Evolutionary conservation across 345 rosid genomes (phyloP).

Genomic region (Kernera saxatilis): DNA sequence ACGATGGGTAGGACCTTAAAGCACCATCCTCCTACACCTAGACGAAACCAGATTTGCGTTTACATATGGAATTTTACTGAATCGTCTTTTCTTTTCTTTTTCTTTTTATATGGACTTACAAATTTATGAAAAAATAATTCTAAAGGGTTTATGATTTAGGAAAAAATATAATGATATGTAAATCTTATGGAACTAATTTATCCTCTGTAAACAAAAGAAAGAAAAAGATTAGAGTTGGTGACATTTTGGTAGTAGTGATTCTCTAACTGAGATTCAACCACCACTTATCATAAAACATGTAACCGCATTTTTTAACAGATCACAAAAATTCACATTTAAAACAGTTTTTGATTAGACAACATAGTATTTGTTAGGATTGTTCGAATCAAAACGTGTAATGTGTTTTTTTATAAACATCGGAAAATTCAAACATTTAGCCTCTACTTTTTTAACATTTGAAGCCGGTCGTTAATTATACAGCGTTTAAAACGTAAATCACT

Average conservation of each 20-base stretch:
- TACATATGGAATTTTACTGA: background rate
- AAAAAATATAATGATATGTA: background rate
- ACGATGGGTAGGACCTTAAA: slow-evolving; percentile 8
- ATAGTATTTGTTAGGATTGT: too few species aligned
- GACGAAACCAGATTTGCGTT: background rate
- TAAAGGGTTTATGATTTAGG: background rate
- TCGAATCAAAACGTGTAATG: background rate
- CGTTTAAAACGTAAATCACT: too few species aligned
- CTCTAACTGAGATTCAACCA: slow-evolving; percentile 8
- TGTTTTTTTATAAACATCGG: too few species aligned
- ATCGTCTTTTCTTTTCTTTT: background rate
- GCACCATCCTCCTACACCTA: slow-evolving; percentile 6
- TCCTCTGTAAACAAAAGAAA: background rate
- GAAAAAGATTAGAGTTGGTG: background rate
- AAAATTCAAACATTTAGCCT: too few species aligned
- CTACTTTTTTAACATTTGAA: too few species aligned
- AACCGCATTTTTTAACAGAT: background rate
- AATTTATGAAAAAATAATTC: background rate
- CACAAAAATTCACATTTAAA: background rate
- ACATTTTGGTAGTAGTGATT: background rate
- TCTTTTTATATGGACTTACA: background rate
- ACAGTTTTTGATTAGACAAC: background rate
- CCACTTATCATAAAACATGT: background rate
- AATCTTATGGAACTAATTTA: background rate
- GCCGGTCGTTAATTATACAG: too few species aligned